These are phyloP conservation scores for Yamadazyma dendronema DNA, from an alignment of 1,139 yeast genomes.

Conservation along the genomic window DNA sequence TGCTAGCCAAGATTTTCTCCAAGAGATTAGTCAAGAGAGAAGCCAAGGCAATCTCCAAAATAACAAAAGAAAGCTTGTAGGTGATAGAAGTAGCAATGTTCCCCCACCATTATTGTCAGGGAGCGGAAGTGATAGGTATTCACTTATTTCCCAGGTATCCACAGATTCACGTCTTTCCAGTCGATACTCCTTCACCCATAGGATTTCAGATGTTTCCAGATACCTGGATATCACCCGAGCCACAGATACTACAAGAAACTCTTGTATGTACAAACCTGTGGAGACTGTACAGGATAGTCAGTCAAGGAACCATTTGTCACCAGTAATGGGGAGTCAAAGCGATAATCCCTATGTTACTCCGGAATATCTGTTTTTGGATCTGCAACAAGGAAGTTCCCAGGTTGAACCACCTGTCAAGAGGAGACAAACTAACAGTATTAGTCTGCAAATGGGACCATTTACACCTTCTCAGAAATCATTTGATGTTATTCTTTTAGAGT, in stretches of 20 bases:
- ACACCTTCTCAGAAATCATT: neutral
- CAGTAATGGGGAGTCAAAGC: neutral
- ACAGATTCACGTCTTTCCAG: neutral
- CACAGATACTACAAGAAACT: neutral
- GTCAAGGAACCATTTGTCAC: neutral
- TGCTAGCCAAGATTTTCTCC: neutral
- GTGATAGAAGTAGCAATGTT: neutral
- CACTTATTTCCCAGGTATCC: neutral
- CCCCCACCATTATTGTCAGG: neutral
- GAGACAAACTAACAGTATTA: neutral
- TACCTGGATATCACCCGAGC: neutral
- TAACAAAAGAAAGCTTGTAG: neutral
- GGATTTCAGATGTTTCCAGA: too few species aligned
- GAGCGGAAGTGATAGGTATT: neutral
- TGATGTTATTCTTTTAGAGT: neutral
- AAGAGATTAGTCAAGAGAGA: neutral
- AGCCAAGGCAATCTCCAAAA: neutral
- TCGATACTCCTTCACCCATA: neutral
- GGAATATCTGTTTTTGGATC: neutral
- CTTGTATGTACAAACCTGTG: too few species aligned
- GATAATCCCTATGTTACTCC: neutral
- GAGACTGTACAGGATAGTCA: neutral
- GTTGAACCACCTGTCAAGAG: neutral
- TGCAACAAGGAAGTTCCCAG: neutral
- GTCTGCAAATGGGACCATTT: too few species aligned